Conservation (phyloP, 192 early-diverging fungal species). For the Cetraspora pellucida region DNA sequence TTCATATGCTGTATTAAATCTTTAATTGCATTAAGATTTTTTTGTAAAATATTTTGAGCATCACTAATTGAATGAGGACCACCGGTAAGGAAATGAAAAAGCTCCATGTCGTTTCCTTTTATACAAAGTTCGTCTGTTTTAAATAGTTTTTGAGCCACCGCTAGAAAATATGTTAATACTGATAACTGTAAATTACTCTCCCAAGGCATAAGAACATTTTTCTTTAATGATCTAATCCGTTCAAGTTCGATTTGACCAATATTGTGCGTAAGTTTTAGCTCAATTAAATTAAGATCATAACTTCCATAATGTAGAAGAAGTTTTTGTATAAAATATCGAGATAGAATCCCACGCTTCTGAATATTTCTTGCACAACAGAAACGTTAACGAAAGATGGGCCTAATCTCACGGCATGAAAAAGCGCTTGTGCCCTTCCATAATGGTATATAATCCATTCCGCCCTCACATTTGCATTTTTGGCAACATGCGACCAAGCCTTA, state of each 20-base stretch:
- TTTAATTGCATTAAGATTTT: neutral
- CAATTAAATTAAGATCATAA: neutral
- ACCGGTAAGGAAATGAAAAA: neutral
- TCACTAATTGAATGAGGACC: conserved; percentile 3
- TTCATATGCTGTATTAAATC: neutral
- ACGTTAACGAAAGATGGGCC: neutral
- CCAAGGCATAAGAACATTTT: neutral
- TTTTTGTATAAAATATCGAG: neutral
- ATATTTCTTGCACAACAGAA: neutral
- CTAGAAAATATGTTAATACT: neutral
- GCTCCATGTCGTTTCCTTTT: conserved; percentile 26
- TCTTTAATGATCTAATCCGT: no score
- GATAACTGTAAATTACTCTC: neutral
- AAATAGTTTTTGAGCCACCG: neutral
- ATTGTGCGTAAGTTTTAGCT: neutral
- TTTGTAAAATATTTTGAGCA: neutral
- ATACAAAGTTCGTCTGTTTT: neutral
- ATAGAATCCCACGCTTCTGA: neutral
- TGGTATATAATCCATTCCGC: neutral
- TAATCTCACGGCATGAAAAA: conserved; percentile 20
- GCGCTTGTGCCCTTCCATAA: conserved; percentile 6
- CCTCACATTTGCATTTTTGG: neutral
- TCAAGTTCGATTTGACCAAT: neutral
- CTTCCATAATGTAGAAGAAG: neutral
- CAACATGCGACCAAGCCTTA: neutral